Evolutionary conservation across 208 protist genomes (phyloP), one percentile per base, ranked within the genome.

Genomic region (Trypanosoma rangeli): DNA sequence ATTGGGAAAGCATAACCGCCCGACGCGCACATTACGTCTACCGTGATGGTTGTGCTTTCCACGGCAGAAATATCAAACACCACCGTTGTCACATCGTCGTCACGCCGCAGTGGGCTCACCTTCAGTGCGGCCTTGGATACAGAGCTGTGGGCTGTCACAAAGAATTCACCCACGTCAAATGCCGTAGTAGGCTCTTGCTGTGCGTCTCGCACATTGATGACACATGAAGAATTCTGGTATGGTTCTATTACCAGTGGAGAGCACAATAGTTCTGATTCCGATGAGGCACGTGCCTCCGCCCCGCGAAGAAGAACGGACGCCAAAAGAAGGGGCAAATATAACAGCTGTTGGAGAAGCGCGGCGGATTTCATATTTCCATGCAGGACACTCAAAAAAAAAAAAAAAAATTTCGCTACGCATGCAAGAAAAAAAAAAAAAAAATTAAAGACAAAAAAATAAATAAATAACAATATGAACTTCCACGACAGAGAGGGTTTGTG

Each of bases 261-360:
- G 73, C 83, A 88, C 22, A 53, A 24, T 26, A 85, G 29, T 35
- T 75, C 74, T 0, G 72, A 83, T 64, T 85, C 70, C 18, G 53
- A 48, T n/a, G 79, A 77, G 10, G 74, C 73, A 33, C 49, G 64
- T 3, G 61, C 42, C 20, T 50, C n/a, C 18, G 22, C 61, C 56
- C 0, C n/a, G 1, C 12, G 37, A 46, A 58, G 7, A 26, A 15
- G 37, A 22, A 29, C 37, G 37, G 37, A 59, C 7, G 22, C 68
- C 18, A 12, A 58, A 49, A 49, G 72, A 22, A 24, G 49, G 64
- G 37, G 5, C 33, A 24, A 29, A 61, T 16, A 64, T 66, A 66
- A 29, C 39, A 66, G 26, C 8, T 52, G 1, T 52, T 44, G 15
- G 35, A 31, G 37, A 26, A 66, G 13, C 20, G 15, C 15, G 16